Base-by-base conservation (phyloP, 257 asterid genomes). In the Nemophila menziesii region DNA sequence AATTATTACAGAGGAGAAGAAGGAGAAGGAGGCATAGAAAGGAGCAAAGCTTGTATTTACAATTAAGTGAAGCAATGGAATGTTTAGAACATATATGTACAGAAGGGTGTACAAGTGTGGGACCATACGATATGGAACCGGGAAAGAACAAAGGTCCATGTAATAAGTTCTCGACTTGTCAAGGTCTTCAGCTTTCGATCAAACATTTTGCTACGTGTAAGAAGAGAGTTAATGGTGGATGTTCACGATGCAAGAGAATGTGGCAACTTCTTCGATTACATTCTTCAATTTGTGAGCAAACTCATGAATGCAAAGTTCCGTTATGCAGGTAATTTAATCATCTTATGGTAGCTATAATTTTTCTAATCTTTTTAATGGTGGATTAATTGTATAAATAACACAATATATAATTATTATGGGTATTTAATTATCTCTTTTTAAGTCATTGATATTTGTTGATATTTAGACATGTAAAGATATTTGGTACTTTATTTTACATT, bases 21-120 rank as follows among this genome's bases (percentile, higher is more conserved):
- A 75, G 51, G 68, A 60, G 58, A 18, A 75, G 60, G 71, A 80
- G 74, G 82, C 71, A 60, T 12, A 77, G 60, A 29, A 47, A 21
- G 63, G 89, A 73, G 41, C 92, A 77, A 66, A 52, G 57, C 26
- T 37, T 75, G 64, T 87, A 83, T 56, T 60, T 75, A n/a, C 77
- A 83, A 13, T 66, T 87, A 14, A 73, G 92, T 20, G 97, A 87
- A 56, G 97, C 95, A 11, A 87, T 87, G 97, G 81, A 73, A 46
- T 83, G 95, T 41, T 68, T 87, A 5, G 83, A 74, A 58, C 97
- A 87, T 33, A 83, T 87, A 54, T 87, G 95, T 39, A 48, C 79
- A 3, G 97, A 83, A 54, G 97, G 97, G 9, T 87, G 97, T 71
- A 83, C 86, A 0, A 61, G 29, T 11, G 95, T 87, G 0, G 93